phyloP scores from a whole-genome alignment of 2,329 filamentous ascomycete genomes.

The Coniochaeta sp. region DNA sequence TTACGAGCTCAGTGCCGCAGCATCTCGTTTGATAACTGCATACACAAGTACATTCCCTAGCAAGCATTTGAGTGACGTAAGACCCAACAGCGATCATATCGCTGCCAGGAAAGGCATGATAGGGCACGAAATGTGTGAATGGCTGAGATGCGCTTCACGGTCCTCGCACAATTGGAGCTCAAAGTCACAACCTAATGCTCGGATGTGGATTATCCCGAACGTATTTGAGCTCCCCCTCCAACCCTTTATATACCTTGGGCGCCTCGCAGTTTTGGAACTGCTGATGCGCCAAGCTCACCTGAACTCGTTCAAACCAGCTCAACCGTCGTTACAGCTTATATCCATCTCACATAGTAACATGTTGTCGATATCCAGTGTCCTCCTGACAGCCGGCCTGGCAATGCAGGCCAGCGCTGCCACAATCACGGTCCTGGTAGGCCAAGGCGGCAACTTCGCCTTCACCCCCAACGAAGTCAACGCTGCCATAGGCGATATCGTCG shows the following conservation, averaged over 20 bases:
- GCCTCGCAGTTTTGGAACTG: not conserved
- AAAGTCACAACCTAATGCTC: not conserved
- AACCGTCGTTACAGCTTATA: not conserved
- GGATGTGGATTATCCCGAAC: not conserved
- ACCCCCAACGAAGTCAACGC: conserved; percentile 35
- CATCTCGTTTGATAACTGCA: not conserved
- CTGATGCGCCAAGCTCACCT: not conserved
- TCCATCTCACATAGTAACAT: not conserved
- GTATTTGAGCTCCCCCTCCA: not conserved
- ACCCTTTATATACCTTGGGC: not conserved
- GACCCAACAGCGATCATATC: not conserved
- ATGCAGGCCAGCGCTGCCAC: conserved; percentile 12
- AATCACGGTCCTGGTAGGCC: conserved; percentile 32
- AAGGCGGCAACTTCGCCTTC: conserved; percentile 27
- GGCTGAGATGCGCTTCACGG: not conserved
- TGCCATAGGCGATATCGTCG: conserved; percentile 37
- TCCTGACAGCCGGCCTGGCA: conserved; percentile 3
- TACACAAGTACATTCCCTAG: not conserved
- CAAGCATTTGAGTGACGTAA: not conserved
- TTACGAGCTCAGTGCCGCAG: not conserved
- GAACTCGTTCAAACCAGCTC: not conserved
- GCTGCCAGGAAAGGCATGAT: not conserved
- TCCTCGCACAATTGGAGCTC: not conserved
- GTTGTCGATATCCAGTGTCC: not conserved
- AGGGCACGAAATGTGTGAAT: not conserved